A percentile compares a stretch with the other conserved stretches of the same genome.
Conservation (phyloP, 1,284 basidiomycete genomes). For the Ustilago tritici region DNA sequence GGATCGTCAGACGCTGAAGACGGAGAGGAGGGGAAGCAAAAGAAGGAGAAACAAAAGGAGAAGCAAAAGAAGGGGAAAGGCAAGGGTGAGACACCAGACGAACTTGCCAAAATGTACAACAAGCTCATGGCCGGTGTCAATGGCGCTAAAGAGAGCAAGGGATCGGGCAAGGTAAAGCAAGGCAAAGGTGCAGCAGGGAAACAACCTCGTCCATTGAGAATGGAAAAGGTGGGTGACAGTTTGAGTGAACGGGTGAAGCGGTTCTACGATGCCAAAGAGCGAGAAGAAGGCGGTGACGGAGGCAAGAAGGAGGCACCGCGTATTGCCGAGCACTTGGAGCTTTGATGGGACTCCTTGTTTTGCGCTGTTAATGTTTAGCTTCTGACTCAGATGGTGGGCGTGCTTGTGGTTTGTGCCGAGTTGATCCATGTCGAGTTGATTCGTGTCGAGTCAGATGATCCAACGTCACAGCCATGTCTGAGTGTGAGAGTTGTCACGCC, state of each 20-base stretch:
- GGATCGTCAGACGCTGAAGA: too few relatives aligned
- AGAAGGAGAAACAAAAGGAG: not conserved
- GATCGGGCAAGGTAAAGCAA: not conserved
- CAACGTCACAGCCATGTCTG: too few relatives aligned
- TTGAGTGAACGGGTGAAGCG: constrained; percentile 46
- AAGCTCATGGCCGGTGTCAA: constrained; percentile 17
- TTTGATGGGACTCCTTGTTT: constrained; percentile 10
- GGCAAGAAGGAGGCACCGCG: not conserved
- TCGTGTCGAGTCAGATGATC: too few relatives aligned
- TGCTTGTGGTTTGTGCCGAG: not conserved
- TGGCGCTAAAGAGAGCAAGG: not conserved
- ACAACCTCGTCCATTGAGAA: constrained; percentile 17
- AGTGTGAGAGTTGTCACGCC: too few relatives aligned
- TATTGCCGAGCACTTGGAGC: constrained; percentile 20
- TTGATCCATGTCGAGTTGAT: too few relatives aligned
- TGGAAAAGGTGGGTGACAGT: constrained; percentile 50
- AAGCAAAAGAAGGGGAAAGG: not conserved
- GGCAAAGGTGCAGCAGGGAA: constrained; percentile 1
- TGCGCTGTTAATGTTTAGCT: not conserved
- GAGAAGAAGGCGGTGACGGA: not conserved
- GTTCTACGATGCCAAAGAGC: constrained; percentile 41
- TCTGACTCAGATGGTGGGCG: not conserved
- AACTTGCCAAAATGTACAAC: constrained; percentile 23
- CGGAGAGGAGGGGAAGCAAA: not conserved
- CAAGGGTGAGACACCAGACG: constrained; percentile 14